Evolutionary conservation across 2,329 filamentous ascomycete genomes (phyloP).

Genomic region (Nigrospora oryzae): DNA sequence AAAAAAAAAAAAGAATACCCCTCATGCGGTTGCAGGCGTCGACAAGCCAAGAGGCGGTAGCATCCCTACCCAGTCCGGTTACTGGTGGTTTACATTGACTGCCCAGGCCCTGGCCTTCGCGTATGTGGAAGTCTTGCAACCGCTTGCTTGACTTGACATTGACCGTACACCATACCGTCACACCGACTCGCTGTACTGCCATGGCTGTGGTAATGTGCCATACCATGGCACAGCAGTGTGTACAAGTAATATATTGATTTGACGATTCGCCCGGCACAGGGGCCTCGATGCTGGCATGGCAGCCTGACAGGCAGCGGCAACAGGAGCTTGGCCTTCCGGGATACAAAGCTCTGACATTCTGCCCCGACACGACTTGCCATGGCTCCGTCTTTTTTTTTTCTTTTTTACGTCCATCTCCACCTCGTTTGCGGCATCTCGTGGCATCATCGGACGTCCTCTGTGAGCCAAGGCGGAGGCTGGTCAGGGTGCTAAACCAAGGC

Average conservation of each 20-base stretch:
- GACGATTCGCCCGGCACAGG: neutral
- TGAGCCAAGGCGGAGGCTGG: too few species aligned
- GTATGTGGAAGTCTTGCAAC: neutral
- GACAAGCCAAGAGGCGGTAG: neutral
- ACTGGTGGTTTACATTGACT: neutral
- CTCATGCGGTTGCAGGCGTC: neutral
- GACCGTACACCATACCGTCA: neutral
- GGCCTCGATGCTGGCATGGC: neutral
- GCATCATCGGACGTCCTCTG: too few species aligned
- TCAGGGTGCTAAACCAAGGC: too few species aligned
- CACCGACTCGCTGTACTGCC: neutral
- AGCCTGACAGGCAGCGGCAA: neutral
- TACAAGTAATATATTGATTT: conserved; percentile 2
- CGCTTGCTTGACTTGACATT: neutral
- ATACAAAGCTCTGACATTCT: neutral
- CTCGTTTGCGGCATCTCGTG: too few species aligned
- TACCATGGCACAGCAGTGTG: neutral
- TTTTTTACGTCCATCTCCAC: neutral
- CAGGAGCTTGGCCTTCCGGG: neutral
- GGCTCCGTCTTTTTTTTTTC: neutral
- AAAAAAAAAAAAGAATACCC: too few species aligned
- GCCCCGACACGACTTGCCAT: neutral
- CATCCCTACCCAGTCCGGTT: neutral
- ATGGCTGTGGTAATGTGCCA: neutral
- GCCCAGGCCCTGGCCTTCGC: neutral